Base-by-base conservation (phyloP, 148 eudicot genomes). In the Camellia japonica region DNA sequence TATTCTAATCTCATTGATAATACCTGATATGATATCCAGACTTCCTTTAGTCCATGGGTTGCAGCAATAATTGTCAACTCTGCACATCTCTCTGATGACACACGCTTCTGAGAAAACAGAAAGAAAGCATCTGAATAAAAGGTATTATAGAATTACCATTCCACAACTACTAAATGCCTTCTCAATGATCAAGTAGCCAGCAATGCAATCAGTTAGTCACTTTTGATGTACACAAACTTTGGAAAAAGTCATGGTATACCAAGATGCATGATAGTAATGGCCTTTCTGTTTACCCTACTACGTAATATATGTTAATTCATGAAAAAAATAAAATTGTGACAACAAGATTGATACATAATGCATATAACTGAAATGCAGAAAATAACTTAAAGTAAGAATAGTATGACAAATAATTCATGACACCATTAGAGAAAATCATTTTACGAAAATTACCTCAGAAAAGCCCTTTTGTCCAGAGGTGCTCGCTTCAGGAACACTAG, bases 21-120 rank as follows among this genome's bases (percentile, higher is more conserved):
- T 82, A 96, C 99, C 92, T 96, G 99, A 81, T 88, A 90, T 7
- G 99, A 93, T 92, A 96, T 96, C 99, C 99, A 96, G 80, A 78
- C 98, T 87, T 96, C 99, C 88, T 96, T 96, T 81, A 95, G 83
- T 77, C 90, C 92, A 84, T 96, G 97, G 84, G 93, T 93, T 62
- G 95, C 97, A 81, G 99, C 98, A 80, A 93, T 81, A 79, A 92
- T 86, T 71, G 92, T 96, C 84, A 96, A 89, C 90, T 96, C 85
- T 15, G 94, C 97, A 87, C 99, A 96, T 83, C 98, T 90, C 88
- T 96, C 93, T 42, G 91, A 83, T 65, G 98, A 85, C 63, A 93
- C 91, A 19, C 98, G 94, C 68, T 90, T 92, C 98, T 96, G 91
- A 72, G 72, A 20, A 30, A 81, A 67, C 49, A 55, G 58, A 43